A percentile compares a stretch with the other conserved stretches of the same genome.
Conservation (phyloP, 176 grass and related monocot genomes). For the Triticum timopheevii region DNA sequence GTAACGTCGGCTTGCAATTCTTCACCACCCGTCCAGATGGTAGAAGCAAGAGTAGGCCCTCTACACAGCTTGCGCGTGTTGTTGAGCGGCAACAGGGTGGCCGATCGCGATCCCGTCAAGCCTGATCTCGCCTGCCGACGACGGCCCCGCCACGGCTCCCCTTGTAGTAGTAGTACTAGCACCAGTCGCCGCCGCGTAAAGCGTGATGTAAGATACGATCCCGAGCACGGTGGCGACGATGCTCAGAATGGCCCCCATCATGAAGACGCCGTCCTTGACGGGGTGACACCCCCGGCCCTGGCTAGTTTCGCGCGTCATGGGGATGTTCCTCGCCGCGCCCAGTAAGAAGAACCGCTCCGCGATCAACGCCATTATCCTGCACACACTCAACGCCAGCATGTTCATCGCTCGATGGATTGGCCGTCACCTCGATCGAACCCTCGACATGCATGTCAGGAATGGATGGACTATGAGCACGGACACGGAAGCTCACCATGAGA, state of each 20-base stretch:
- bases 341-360: neutral
- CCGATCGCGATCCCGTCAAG: neutral
- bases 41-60: no score
- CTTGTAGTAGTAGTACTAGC: no score
- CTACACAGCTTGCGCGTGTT: no score
- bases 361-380: neutral
- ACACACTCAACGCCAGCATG: neutral
- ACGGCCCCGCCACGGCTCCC: neutral
- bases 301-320: neutral
- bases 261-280: constrained; percentile 14
- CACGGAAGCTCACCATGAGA: neutral
- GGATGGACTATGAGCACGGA: no score
- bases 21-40: no score
- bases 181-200: neutral
- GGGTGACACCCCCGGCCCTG: neutral
- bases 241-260: neutral
- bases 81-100: neutral
- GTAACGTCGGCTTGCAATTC: no score
- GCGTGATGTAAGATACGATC: neutral
- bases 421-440: neutral
- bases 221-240: neutral
- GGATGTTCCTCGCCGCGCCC: neutral
- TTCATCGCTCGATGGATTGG: neutral
- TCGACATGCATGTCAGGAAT: no score
- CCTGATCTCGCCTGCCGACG: neutral